Evolutionary conservation across 495 filamentous ascomycete genomes (phyloP), one percentile per base, ranked within the genome.

Genomic region (Aspergillus incahuasiensis): DNA sequence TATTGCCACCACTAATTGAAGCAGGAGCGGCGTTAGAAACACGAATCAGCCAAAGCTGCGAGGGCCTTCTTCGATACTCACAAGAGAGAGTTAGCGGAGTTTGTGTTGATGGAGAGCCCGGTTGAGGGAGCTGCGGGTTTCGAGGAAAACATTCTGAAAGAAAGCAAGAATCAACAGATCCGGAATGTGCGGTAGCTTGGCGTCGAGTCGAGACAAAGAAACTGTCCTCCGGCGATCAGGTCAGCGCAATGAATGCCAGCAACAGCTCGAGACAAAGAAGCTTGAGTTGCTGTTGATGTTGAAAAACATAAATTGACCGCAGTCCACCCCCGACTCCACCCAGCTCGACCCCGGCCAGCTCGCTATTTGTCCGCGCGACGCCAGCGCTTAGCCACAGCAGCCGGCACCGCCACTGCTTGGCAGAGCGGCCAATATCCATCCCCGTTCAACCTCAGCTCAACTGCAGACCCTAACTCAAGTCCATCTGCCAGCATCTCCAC

Each of bases 81-180:
- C 84, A 85, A 90, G 64, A 89, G 79, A 38, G 87, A 78, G 71
- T 86, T 89, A 52, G 86, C 82, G 34, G 83, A 78, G 42, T 74
- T 81, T n/a, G 89, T 94, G 66, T 90, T 92, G 65, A 94, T 88
- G 54, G 83, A 88, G 52, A 92, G 75, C 52, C 83, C 86, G 18
- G 70, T 39, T 13, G 71, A 58, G 25, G 70, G 65, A 22, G 64
- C 58, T 21, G 86, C 80, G 57, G 85, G 80, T 72, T 86, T 90
- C 41, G 81, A 76, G 38, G 85, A 85, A 56, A 78, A 78, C 74
- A 78, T 77, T 40, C 18, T 63, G 60, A 47, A 21, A 35, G 24
- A 47, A 21, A 35, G 24, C 41, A 51, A 34, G 39, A 18, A 49
- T 38, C 18, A 49, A n/a, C 25, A 34, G 45, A 20, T 12, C 41